Base-by-base conservation (phyloP, 78 protist species). In the Paratrimastix pyriformis region DNA sequence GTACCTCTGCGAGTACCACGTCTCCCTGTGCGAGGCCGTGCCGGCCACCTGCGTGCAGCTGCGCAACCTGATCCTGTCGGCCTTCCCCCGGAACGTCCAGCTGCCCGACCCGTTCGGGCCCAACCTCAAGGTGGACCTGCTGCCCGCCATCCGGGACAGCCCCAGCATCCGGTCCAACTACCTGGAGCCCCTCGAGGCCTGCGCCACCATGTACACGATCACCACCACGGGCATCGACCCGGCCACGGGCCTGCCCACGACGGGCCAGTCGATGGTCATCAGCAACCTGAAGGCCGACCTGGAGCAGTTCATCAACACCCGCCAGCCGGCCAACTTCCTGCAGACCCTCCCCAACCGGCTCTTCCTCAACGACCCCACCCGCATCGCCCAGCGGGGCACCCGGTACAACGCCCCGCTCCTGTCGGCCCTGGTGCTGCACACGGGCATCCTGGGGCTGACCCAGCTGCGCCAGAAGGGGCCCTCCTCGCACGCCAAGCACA, bases 41-140 rank as follows among this genome's bases (percentile, higher is more conserved):
- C 98, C 99, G 57, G 62, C 79, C 32, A 62, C 84, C 8, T 93
- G 98, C 80, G 62, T 94, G 38, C 99, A 96, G 73, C 9, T 96
- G 77, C 86, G 97, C 60, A 95, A 96, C 55, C 75, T 95, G 24
- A 79, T 96, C 44, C 83, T 96, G 8, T 81, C 92, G 0, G 98
- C 98, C 29, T 92, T 81, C 87, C 99, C 99, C 29, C 55, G 90
- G 40, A 70, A 71, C 77, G 84, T 89, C 90, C 65, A 90, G 35
- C 81, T 95, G 44, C 98, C 98, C n/a, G 99, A 96, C 43, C 96
- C 97, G 11, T 90, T 92, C 84, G 76, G 91, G 24, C 95, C 93
- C 18, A 81, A 90, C 55, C 80, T 91, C 55, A 91, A 88, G 80
- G 86, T 80, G 33, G 98, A 95, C 71, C 74, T 71, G 57, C 64